Conservation (phyloP, 371 early-diverging fungal species). For the Coemansia sp. region DNA sequence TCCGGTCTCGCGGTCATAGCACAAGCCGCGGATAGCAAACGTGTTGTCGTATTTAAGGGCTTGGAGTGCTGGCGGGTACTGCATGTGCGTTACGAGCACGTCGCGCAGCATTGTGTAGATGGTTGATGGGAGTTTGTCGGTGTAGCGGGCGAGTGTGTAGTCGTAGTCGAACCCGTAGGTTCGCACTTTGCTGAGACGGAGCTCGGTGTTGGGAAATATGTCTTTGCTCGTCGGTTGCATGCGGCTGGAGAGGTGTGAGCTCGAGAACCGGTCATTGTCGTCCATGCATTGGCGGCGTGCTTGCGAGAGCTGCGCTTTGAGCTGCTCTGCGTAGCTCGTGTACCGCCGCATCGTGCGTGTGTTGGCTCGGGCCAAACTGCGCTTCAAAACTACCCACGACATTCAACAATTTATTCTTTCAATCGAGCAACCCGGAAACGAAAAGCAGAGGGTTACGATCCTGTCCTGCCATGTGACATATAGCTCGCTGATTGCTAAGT, state of each 20-base stretch:
- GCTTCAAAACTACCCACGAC: neutral
- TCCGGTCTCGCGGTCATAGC: slow-evolving; percentile 62
- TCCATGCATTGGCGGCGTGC: slow-evolving; percentile 27
- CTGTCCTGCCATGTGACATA: too few relatives aligned
- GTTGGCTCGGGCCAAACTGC: neutral
- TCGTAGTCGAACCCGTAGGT: slow-evolving; percentile 53
- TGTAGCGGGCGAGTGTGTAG: slow-evolving; percentile 68
- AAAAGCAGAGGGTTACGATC: neutral
- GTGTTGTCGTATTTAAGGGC: slow-evolving; percentile 60
- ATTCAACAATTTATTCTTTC: neutral
- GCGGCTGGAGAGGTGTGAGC: slow-evolving; percentile 11
- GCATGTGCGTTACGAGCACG: slow-evolving; percentile 57
- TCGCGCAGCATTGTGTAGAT: slow-evolving; percentile 63
- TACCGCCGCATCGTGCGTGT: neutral
- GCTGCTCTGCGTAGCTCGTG: slow-evolving; percentile 13
- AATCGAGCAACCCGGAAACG: neutral
- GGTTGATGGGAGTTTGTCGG: slow-evolving; percentile 57
- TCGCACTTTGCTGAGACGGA: slow-evolving; percentile 44
- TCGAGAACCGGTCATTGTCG: slow-evolving; percentile 23
- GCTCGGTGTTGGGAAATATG: slow-evolving; percentile 45
- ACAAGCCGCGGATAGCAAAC: slow-evolving; percentile 68
- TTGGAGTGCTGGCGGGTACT: slow-evolving; percentile 56
- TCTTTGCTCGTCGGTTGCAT: slow-evolving; percentile 23
- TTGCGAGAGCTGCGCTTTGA: slow-evolving; percentile 14
- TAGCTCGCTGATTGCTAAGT: too few relatives aligned